These are phyloP conservation scores for Podospora sp. DNA, from an alignment of 495 filamentous ascomycete genomes.

Conservation along the genomic window DNA sequence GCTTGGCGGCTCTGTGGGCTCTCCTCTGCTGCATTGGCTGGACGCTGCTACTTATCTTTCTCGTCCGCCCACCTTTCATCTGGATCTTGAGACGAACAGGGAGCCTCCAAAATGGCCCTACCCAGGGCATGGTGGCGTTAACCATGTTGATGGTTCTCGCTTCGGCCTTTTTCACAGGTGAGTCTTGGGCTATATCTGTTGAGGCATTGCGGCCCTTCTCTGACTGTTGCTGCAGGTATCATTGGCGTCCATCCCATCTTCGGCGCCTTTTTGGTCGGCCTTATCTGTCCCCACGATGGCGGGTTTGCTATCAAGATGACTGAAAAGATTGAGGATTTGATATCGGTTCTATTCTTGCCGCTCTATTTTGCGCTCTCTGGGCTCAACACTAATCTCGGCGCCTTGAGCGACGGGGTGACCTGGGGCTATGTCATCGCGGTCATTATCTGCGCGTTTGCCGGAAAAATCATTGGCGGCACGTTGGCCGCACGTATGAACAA, in stretches of 20 bases:
- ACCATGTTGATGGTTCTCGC: constrained; percentile 78
- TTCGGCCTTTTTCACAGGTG: constrained; percentile 90
- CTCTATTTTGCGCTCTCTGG: constrained; percentile 96
- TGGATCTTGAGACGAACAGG: constrained; percentile 72
- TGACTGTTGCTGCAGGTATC: constrained; percentile 47
- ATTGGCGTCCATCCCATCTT: constrained; percentile 91
- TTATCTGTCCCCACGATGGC: constrained; percentile 93
- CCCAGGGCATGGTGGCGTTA: constrained; percentile 80
- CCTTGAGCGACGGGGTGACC: constrained; percentile 77
- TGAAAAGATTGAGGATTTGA: constrained; percentile 94
- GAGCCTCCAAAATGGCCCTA: constrained; percentile 86
- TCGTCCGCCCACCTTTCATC: constrained; percentile 76
- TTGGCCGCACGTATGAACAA: constrained; percentile 76
- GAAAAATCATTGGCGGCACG: constrained; percentile 85
- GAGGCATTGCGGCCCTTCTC: too few relatives aligned
- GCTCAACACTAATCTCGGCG: constrained; percentile 82
- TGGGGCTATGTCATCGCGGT: constrained; percentile 94
- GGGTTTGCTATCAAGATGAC: constrained; percentile 94
- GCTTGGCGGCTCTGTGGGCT: constrained; percentile 85
- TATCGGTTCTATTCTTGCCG: constrained; percentile 84
- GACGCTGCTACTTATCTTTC: constrained; percentile 74
- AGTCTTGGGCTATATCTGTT: constrained; percentile 22
- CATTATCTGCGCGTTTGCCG: constrained; percentile 78
- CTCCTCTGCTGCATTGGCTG: constrained; percentile 76
- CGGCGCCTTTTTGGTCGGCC: constrained; percentile 80